Evolutionary conservation across 306 rosid genomes (phyloP).

Genomic region (Casuarina equisetifolia): DNA sequence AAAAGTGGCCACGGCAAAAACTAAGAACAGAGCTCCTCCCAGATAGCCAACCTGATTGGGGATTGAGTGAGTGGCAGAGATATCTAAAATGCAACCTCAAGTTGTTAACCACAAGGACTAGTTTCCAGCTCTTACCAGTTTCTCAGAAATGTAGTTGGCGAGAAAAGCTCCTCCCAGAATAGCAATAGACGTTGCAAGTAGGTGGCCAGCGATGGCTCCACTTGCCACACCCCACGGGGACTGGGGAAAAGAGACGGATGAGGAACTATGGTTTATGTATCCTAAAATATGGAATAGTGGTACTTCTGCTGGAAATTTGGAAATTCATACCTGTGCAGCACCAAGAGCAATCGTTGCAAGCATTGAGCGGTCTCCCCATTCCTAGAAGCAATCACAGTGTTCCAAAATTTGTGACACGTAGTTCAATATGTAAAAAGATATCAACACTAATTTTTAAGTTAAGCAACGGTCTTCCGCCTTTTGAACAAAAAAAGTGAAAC

Average conservation of each 20-base stretch:
- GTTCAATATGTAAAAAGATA: slow-evolving; percentile 13
- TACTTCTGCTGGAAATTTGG: slow-evolving; percentile 1
- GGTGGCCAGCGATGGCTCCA: slow-evolving; percentile 90
- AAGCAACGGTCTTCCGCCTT: slow-evolving; percentile 1
- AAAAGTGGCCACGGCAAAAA: slow-evolving; percentile 85
- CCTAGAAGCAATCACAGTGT: slow-evolving; percentile 53
- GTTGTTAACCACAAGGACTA: not conserved
- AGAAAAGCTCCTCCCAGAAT: slow-evolving; percentile 91
- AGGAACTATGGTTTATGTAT: slow-evolving; percentile 9
- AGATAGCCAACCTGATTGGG: slow-evolving; percentile 82
- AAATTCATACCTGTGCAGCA: slow-evolving; percentile 84
- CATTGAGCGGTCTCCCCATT: slow-evolving; percentile 99
- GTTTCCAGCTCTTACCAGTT: slow-evolving; percentile 58
- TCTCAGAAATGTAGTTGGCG: slow-evolving; percentile 93
- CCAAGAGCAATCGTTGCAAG: slow-evolving; percentile 96
- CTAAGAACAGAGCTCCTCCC: slow-evolving; percentile 83
- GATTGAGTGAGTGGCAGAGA: slow-evolving; percentile 22
- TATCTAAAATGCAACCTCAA: slow-evolving; percentile 9
- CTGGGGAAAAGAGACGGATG: slow-evolving; percentile 40
- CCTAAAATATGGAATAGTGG: not conserved
- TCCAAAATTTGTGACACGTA: slow-evolving; percentile 15
- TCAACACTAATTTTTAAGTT: slow-evolving; percentile 1
- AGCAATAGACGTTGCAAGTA: slow-evolving; percentile 75
- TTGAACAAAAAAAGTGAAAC: not conserved
- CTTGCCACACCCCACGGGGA: slow-evolving; percentile 98